These are phyloP conservation scores for Alternaria infectoria DNA, from an alignment of 2,329 filamentous ascomycete species.

Conservation along the genomic window DNA sequence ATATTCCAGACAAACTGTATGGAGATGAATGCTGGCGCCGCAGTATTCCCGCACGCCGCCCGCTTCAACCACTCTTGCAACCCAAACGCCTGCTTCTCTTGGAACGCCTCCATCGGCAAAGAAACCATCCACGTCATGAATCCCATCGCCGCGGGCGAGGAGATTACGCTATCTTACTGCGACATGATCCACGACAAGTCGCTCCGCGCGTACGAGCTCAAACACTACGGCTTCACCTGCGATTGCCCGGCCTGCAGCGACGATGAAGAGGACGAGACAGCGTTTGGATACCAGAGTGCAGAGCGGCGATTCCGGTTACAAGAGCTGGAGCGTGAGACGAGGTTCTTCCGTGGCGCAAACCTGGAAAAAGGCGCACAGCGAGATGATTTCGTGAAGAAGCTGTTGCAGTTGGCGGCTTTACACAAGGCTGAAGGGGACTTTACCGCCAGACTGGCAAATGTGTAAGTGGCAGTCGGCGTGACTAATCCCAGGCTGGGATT, in stretches of 20 bases:
- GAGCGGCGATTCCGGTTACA: conserved; percentile 41
- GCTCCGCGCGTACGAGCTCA: conserved; percentile 39
- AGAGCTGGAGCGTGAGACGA: conserved; percentile 43
- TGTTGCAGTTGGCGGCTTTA: conserved; percentile 38
- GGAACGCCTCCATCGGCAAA: conserved; percentile 38
- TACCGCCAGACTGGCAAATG: conserved; percentile 29
- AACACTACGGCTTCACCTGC: conserved; percentile 47
- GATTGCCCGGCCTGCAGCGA: conserved; percentile 47
- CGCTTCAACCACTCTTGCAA: conserved; percentile 53
- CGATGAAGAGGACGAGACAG: conserved; percentile 34
- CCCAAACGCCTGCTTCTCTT: conserved; percentile 49
- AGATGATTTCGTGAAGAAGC: conserved; percentile 21
- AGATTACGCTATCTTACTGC: conserved; percentile 49
- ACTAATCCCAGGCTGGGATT: not conserved
- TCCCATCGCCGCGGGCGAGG: conserved; percentile 44
- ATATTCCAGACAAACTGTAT: conserved; percentile 54
- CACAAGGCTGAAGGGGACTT: conserved; percentile 35
- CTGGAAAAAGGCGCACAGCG: conserved; percentile 21
- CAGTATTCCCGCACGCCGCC: conserved; percentile 45
- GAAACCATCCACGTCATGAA: conserved; percentile 45
- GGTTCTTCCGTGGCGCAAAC: conserved; percentile 16
- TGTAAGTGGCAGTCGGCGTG: conserved; percentile 24
- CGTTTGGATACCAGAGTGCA: conserved; percentile 34
- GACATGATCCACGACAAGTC: conserved; percentile 42
- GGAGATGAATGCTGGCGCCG: conserved; percentile 40